These are phyloP conservation scores for Myotisia sp. DNA, from an alignment of 2,329 filamentous ascomycete genomes.

Conservation along the genomic window DNA sequence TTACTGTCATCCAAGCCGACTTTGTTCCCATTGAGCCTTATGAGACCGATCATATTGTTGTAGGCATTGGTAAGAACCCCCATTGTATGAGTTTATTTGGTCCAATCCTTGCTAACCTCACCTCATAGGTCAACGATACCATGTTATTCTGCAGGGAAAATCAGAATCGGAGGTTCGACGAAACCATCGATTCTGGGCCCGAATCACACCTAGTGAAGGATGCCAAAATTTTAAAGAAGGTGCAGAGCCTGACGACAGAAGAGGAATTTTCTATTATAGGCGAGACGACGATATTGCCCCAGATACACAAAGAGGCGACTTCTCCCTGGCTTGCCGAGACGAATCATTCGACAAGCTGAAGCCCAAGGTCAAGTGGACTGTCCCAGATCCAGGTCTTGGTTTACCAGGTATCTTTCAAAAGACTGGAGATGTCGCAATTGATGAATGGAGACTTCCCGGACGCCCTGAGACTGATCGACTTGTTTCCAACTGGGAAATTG, in stretches of 20 bases:
- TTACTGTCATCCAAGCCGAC: constrained; percentile 45
- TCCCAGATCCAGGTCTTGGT: constrained; percentile 7
- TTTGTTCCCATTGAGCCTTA: constrained; percentile 46
- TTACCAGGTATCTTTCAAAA: constrained; percentile 4
- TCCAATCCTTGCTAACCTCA: constrained; percentile 2
- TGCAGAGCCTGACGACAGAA: constrained; percentile 30
- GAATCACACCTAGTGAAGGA: constrained; percentile 30
- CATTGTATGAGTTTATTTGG: not conserved
- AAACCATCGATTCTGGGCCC: constrained; percentile 25
- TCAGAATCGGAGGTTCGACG: constrained; percentile 14
- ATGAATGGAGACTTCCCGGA: constrained; percentile 7
- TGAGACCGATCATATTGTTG: constrained; percentile 31
- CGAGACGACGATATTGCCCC: constrained; percentile 10
- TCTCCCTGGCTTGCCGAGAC: constrained; percentile 17
- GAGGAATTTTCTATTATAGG: constrained; percentile 36
- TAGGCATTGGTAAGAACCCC: constrained; percentile 29
- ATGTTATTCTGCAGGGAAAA: constrained; percentile 20
- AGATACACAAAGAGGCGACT: constrained; percentile 11
- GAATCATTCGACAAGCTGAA: constrained; percentile 12
- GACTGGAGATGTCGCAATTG: constrained; percentile 5
- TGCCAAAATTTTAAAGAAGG: constrained; percentile 27
- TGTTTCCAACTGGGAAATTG: constrained; percentile 9
- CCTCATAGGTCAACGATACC: constrained; percentile 25
- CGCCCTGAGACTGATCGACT: not conserved
- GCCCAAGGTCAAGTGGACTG: constrained; percentile 10